Conservation (phyloP, 805 yeast species). For the Cyberlindnera petersonii region DNA sequence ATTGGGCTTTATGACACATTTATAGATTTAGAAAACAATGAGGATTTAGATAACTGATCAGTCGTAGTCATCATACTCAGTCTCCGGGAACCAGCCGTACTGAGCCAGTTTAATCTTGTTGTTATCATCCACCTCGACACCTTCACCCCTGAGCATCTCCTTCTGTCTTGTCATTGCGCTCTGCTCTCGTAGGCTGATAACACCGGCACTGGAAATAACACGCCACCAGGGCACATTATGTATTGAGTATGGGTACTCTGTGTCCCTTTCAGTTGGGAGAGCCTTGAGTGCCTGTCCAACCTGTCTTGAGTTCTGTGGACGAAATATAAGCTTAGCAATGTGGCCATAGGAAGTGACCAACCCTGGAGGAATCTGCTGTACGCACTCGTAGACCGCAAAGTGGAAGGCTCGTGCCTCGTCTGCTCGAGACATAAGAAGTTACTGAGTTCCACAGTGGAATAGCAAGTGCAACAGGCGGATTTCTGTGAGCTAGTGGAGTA, state of each 20-base stretch:
- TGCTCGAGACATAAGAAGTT: constrained; percentile 15
- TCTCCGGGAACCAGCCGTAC: constrained; percentile 69
- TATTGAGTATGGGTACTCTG: constrained; percentile 13
- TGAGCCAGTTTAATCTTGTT: constrained; percentile 38
- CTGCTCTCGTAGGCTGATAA: constrained; percentile 48
- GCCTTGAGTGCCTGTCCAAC: constrained; percentile 70
- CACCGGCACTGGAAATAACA: constrained; percentile 61
- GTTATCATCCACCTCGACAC: constrained; percentile 35
- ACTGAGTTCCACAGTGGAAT: neutral
- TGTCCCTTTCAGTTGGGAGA: constrained; percentile 27
- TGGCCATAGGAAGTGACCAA: constrained; percentile 72
- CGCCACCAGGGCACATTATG: constrained; percentile 60
- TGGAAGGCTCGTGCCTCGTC: constrained; percentile 56
- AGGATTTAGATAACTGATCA: too few species aligned
- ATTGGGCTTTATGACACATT: too few species aligned
- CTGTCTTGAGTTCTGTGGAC: constrained; percentile 67
- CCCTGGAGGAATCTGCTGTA: constrained; percentile 55
- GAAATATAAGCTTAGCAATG: constrained; percentile 57
- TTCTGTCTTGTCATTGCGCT: constrained; percentile 46
- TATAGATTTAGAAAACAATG: neutral
- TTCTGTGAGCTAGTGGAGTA: neutral
- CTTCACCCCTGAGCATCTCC: constrained; percentile 43
- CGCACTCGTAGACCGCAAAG: constrained; percentile 53
- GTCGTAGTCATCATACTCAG: constrained; percentile 26
- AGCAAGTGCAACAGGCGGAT: neutral